Evolutionary conservation across 768 basidiomycete species (phyloP).

Genomic region (Suillus variegatus): DNA sequence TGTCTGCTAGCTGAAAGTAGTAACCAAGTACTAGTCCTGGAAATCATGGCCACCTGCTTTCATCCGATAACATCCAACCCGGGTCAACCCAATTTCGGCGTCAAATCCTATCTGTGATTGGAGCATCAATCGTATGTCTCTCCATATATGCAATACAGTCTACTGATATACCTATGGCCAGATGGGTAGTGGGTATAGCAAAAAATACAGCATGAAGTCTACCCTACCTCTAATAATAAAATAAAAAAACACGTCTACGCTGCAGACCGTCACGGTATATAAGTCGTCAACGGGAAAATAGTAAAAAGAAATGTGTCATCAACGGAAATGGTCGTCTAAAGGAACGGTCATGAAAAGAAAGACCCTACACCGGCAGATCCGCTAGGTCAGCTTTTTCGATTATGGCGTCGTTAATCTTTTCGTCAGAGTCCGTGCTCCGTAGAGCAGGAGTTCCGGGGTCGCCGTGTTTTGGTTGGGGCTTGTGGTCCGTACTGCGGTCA

Average conservation of each 20-base stretch:
- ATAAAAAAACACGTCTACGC: neutral
- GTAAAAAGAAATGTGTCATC: neutral
- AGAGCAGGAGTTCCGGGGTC: neutral
- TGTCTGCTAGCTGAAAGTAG: neutral
- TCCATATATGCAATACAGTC: neutral
- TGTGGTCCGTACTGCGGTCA: constrained; percentile 17
- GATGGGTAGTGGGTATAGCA: neutral
- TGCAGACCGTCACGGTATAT: neutral
- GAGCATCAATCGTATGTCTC: neutral
- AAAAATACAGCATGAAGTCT: neutral
- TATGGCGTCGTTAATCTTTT: neutral
- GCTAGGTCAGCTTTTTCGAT: neutral
- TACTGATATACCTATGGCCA: neutral
- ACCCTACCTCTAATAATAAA: neutral
- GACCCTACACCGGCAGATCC: neutral
- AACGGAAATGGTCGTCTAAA: neutral
- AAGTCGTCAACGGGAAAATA: neutral
- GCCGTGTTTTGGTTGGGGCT: constrained; percentile 2
- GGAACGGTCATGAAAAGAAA: neutral
- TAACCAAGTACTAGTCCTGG: neutral
- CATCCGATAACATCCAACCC: neutral
- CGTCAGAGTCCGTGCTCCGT: neutral
- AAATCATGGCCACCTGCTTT: neutral
- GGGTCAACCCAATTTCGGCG: neutral
- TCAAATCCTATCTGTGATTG: neutral